Conservation (phyloP, 441 rosid species). For the Manihot esculenta region DNA sequence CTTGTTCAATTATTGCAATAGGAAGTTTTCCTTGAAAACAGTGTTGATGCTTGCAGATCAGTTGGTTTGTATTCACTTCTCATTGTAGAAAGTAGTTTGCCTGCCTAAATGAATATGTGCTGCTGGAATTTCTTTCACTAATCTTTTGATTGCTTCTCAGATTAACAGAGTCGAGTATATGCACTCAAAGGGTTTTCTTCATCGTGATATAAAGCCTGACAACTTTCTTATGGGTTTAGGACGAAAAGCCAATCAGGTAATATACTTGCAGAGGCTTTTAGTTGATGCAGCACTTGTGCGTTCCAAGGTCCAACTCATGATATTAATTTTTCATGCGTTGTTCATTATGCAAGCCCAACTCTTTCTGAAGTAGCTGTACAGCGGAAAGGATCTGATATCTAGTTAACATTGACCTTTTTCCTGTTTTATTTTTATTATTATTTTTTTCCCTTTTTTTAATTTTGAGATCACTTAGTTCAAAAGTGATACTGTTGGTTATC, state of each 20-base stretch:
- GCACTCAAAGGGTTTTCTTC: conserved; percentile 97
- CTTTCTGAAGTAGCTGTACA: background rate
- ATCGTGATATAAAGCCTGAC: conserved; percentile 98
- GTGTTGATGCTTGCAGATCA: conserved; percentile 99
- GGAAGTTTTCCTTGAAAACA: conserved; percentile 80
- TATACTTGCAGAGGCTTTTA: conserved; percentile 5
- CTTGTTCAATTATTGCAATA: conserved; percentile 81
- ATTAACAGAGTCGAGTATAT: conserved; percentile 89
- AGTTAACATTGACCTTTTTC: background rate
- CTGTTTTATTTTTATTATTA: background rate
- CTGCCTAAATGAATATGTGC: background rate
- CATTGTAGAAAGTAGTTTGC: conserved; percentile 5
- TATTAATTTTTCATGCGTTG: background rate
- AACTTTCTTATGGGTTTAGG: conserved; percentile 95
- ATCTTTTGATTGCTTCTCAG: conserved; percentile 32
- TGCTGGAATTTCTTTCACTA: conserved; percentile 13
- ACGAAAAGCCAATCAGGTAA: conserved; percentile 95
- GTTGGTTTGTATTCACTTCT: conserved; percentile 49
- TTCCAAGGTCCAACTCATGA: conserved; percentile 4
- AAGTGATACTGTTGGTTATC: conserved; percentile 1
- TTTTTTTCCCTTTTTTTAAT: background rate
- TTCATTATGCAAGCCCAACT: background rate
- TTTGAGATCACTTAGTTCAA: no score
- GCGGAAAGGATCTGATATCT: background rate
- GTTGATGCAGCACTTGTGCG: background rate